Percentiles rank a stretch among this genome's conserved stretches.
These are phyloP conservation scores for Termitomyces sp. DNA, from an alignment of 768 basidiomycete genomes.

Conservation along the genomic window DNA sequence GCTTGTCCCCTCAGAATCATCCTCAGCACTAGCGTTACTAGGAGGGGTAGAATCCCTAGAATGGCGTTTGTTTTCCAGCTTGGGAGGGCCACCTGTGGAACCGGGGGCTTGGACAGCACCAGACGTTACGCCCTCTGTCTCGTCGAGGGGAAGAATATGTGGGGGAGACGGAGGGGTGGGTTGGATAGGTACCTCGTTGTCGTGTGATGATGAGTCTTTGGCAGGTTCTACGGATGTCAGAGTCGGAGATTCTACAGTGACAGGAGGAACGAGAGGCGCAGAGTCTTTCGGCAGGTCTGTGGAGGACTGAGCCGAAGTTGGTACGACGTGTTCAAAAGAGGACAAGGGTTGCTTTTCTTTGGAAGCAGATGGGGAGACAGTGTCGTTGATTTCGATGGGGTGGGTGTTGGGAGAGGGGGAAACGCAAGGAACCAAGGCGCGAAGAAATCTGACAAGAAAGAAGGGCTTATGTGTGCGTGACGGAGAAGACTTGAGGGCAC, in stretches of 20 bases:
- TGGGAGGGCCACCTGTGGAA: constrained; percentile 50
- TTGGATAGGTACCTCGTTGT: constrained; percentile 31
- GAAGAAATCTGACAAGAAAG: constrained; percentile 55
- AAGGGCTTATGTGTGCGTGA: constrained; percentile 36
- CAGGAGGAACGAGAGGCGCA: constrained; percentile 3
- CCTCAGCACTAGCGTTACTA: constrained; percentile 40
- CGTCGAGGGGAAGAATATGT: constrained; percentile 48
- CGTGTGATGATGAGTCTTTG: constrained; percentile 8
- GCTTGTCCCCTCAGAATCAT: constrained; percentile 61
- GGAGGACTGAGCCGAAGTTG: constrained; percentile 1
- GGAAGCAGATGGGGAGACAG: constrained; percentile 16
- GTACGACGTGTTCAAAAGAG: constrained; percentile 4
- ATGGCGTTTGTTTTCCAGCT: constrained; percentile 29
- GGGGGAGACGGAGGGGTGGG: constrained; percentile 25
- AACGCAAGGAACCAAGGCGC: constrained; percentile 62
- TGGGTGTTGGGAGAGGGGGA: constrained; percentile 46
- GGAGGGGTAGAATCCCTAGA: constrained; percentile 34
- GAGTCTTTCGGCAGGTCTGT: constrained; percentile 1
- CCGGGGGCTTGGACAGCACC: constrained; percentile 91
- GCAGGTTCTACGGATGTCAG: constrained; percentile 8
- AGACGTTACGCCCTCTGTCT: constrained; percentile 87
- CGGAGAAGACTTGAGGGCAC: constrained; percentile 11
- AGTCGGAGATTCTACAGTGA: constrained; percentile 4
- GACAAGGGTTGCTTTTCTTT: constrained; percentile 23
- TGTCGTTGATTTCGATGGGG: constrained; percentile 34